Evolutionary conservation across 192 early-diverging fungal species (phyloP), one percentile per base, ranked within the genome.

Genomic region (Backusella parvicylindrica): DNA sequence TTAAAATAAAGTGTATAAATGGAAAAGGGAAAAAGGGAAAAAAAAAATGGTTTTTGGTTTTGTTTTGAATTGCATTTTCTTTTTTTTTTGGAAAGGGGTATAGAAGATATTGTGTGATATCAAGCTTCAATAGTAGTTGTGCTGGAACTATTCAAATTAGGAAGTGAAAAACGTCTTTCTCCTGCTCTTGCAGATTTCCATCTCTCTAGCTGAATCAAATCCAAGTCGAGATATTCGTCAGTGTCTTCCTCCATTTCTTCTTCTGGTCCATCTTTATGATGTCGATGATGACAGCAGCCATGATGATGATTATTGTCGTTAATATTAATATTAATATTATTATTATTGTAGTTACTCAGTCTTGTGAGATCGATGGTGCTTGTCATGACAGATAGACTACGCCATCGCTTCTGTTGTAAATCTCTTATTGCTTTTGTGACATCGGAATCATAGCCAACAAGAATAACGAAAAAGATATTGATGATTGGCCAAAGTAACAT

Each of bases 391-490:
- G 43, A 50, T 21, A 32, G 12, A 9, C 28, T 47, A 31, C 31
- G 70, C 30, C 70, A 33, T 15, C 47, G 41, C 12, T 65, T 40
- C 36, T 68, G 40, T 23, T 65, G 68, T 33, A 75, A 32, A 56
- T 43, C 43, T n/a, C 68, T 41, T 6, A 79, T 75, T 16, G 68
- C 32, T 60, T 47, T 49, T 2, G 72, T 66, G 1, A 79, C 60
- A 43, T 79, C 78, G 1, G 78, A 65, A 41, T 79, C 78, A 28
- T 75, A 72, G 6, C 78, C 78, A 15, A 79, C 64, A 43, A 79
- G 43, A n/a, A 79, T 11, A 53, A 79, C 60, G 26, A 79, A 70
- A 38, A 79, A 71, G 0, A 79, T 35, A 60, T 79, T 79, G 35
- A 75, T 79, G 26, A 75, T 43, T 1, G 78, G 69, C 78, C 78